Conservation (phyloP, 2,329 filamentous ascomycete genomes). For the Talaromyces sp. region DNA sequence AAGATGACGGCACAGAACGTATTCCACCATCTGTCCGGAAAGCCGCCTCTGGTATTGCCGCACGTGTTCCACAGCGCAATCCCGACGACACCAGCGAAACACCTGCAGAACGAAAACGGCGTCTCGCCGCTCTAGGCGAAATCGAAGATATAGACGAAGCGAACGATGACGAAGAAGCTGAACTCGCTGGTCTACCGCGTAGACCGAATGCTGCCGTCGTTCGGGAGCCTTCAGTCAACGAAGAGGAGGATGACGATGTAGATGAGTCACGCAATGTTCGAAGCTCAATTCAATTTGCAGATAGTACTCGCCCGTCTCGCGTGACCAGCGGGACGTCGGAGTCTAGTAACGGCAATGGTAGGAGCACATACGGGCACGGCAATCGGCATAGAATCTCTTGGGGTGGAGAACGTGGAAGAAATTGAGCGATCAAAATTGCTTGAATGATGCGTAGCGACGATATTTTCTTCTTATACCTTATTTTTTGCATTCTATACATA, state of each 20-base stretch:
- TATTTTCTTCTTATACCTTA: background rate
- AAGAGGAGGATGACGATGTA: slow-evolving; percentile 6
- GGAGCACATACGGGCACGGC: slow-evolving; percentile 13
- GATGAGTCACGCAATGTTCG: slow-evolving; percentile 19
- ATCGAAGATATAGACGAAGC: slow-evolving; percentile 27
- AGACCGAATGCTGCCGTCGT: slow-evolving; percentile 12
- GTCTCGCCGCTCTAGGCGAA: slow-evolving; percentile 43
- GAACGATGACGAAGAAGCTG: slow-evolving; percentile 21
- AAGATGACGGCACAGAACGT: slow-evolving; percentile 43
- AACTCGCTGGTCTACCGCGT: slow-evolving; percentile 17
- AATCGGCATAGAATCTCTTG: slow-evolving; percentile 15
- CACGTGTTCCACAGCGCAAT: background rate
- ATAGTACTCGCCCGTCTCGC: slow-evolving; percentile 15
- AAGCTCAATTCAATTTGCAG: slow-evolving; percentile 15
- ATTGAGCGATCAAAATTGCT: background rate
- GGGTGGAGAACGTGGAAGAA: slow-evolving; percentile 17
- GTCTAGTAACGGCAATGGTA: slow-evolving; percentile 4
- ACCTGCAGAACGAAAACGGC: slow-evolving; percentile 45
- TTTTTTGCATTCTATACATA: background rate
- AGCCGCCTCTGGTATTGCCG: slow-evolving; percentile 11
- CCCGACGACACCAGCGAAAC: slow-evolving; percentile 30
- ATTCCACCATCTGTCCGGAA: slow-evolving; percentile 30
- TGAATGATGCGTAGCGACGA: background rate
- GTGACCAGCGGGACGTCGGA: slow-evolving; percentile 4
- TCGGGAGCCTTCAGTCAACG: slow-evolving; percentile 6